Conservation (phyloP, 2,329 filamentous ascomycete genomes). For the Gaeumannomyces sp. region DNA sequence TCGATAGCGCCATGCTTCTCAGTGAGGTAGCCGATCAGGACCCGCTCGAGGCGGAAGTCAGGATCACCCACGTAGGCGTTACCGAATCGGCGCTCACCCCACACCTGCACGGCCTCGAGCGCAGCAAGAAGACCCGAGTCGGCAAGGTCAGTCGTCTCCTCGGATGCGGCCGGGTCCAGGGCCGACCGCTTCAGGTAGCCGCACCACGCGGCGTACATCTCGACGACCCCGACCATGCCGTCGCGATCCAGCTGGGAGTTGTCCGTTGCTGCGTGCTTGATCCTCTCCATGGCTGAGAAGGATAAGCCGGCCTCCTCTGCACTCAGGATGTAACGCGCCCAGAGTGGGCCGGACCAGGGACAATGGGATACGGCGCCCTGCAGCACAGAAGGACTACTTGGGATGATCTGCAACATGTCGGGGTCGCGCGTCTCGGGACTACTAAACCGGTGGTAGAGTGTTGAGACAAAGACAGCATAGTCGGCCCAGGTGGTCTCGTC, state of each 20-base stretch:
- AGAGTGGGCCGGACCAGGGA: constrained; percentile 85
- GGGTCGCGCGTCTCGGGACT: constrained; percentile 24
- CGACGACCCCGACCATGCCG: constrained; percentile 80
- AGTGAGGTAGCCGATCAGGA: constrained; percentile 85
- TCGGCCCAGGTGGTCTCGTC: constrained; percentile 78
- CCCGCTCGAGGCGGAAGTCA: constrained; percentile 80
- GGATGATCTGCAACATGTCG: constrained; percentile 31
- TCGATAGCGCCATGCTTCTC: constrained; percentile 74
- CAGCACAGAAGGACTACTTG: constrained; percentile 60
- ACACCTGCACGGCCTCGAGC: constrained; percentile 77
- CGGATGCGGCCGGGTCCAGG: constrained; percentile 64
- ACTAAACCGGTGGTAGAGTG: constrained; percentile 31
- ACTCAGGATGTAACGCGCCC: constrained; percentile 81
- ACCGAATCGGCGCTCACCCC: constrained; percentile 69
- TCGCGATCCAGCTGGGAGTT: constrained; percentile 78
- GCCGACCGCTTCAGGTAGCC: constrained; percentile 84
- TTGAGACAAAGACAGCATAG: constrained; percentile 68
- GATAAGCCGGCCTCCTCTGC: constrained; percentile 72
- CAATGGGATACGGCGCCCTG: constrained; percentile 84
- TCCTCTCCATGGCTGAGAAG: constrained; percentile 76
- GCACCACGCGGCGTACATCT: constrained; percentile 92
- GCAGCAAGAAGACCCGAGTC: constrained; percentile 84
- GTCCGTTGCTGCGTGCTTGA: constrained; percentile 88
- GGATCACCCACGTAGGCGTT: constrained; percentile 78
- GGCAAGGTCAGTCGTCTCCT: constrained; percentile 82